phyloP scores from a whole-genome alignment of 2,329 filamentous ascomycete genomes.

The Daldinia sp. region DNA sequence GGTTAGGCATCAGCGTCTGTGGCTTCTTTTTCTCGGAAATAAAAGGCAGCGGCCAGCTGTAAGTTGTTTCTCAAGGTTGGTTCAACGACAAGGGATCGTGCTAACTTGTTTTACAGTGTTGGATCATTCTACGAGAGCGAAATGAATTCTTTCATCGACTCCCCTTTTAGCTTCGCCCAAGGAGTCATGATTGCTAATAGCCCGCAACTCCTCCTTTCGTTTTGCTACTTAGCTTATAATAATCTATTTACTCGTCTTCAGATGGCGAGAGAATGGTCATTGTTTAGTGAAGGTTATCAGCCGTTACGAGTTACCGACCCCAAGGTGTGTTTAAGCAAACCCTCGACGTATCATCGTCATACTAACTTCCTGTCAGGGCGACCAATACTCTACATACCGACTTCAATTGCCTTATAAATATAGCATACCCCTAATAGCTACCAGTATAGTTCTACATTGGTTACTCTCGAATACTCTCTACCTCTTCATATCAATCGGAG shows the following conservation, averaged over 20 bases:
- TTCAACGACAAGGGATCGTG: too few species aligned
- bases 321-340: constrained; percentile 9
- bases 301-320: constrained; percentile 49
- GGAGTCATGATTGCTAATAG: constrained; percentile 46
- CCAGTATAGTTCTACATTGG: constrained; percentile 52
- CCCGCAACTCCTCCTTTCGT: constrained; percentile 52
- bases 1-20: constrained; percentile 18
- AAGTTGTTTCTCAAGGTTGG: background rate
- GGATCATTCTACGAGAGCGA: constrained; percentile 28
- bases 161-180: constrained; percentile 13
- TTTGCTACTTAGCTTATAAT: constrained; percentile 53
- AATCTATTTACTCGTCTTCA: constrained; percentile 54
- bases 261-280: constrained; percentile 53
- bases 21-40: constrained; percentile 8
- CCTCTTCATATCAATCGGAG: constrained; percentile 42
- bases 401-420: constrained; percentile 54
- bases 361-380: constrained; percentile 25
- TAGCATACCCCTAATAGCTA: constrained; percentile 48
- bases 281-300: constrained; percentile 44
- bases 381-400: constrained; percentile 50
- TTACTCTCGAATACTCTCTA: constrained; percentile 53
- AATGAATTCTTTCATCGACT: constrained; percentile 16
- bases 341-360: background rate
- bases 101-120: background rate
- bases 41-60: background rate